Percentiles rank a stretch among this genome's conserved stretches.
Evolutionary conservation across 2,329 filamentous ascomycete species (phyloP).

Genomic region (Talaromyces marneffei): DNA sequence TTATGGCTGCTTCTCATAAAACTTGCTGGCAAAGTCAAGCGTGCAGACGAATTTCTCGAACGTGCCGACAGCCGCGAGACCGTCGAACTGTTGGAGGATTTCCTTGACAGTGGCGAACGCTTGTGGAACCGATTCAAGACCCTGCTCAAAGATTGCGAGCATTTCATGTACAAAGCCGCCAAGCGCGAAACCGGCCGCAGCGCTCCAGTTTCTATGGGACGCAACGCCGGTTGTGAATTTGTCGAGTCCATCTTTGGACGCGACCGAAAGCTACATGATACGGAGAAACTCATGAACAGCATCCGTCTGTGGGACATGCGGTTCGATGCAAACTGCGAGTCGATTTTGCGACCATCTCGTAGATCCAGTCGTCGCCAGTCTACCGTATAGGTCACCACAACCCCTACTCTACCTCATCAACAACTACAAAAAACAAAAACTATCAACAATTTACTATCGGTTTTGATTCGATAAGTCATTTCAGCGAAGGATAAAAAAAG

Average conservation of each 20-base stretch:
- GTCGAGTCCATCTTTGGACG: constrained; percentile 92
- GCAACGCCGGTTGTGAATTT: constrained; percentile 89
- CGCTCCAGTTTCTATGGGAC: constrained; percentile 69
- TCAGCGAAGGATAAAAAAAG: constrained; percentile 10
- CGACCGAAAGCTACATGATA: constrained; percentile 81
- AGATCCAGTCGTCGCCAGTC: constrained; percentile 18
- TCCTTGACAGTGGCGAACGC: constrained; percentile 81
- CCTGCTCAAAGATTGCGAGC: constrained; percentile 84
- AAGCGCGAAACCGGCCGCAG: constrained; percentile 62
- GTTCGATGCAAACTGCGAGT: constrained; percentile 93
- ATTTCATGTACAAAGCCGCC: constrained; percentile 87
- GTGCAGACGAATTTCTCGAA: constrained; percentile 70
- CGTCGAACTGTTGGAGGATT: constrained; percentile 78
- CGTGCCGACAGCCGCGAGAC: constrained; percentile 68
- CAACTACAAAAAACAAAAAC: neutral
- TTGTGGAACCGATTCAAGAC: constrained; percentile 79
- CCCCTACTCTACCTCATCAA: neutral
- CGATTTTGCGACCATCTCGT: constrained; percentile 58
- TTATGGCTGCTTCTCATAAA: constrained; percentile 94
- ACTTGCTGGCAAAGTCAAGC: constrained; percentile 87
- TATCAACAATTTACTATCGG: neutral
- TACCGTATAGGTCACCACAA: constrained; percentile 18
- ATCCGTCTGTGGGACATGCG: constrained; percentile 86
- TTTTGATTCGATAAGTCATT: neutral
- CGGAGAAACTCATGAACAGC: constrained; percentile 86